Conservation (phyloP, 2,329 filamentous ascomycete species). For the Penicillium sp. region DNA sequence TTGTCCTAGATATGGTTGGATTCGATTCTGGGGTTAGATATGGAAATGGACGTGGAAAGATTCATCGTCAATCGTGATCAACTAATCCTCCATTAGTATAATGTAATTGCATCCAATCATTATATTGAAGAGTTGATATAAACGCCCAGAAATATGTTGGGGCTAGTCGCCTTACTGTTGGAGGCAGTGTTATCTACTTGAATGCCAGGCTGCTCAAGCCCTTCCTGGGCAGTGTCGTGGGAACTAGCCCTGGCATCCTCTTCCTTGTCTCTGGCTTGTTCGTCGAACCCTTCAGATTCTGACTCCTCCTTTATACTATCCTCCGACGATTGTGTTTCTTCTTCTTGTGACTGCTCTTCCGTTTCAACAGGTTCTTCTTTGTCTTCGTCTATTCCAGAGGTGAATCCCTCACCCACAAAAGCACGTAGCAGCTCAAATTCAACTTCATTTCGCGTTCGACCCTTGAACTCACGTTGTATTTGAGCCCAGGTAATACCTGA, state of each 20-base stretch:
- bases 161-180: neutral
- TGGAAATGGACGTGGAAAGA: neutral
- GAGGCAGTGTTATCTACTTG: neutral
- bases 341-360: neutral
- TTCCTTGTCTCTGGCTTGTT: neutral
- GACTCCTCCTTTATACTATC: neutral
- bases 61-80: neutral
- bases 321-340: neutral
- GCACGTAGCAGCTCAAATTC: constrained; percentile 36
- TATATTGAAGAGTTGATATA: neutral
- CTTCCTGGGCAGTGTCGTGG: neutral
- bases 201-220: neutral
- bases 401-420: constrained; percentile 16
- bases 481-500: constrained; percentile 33
- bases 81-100: neutral
- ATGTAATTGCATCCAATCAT: neutral
- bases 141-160: neutral
- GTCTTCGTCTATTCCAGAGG: neutral
- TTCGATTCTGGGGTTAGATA: neutral
- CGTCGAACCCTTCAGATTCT: neutral
- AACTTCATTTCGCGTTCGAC: constrained; percentile 31
- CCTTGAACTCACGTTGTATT: constrained; percentile 30
- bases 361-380: neutral
- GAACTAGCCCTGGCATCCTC: neutral
- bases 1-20: neutral